phyloP scores from a whole-genome alignment of 352 stramenopile species.

The Pythium pyrilobum region DNA sequence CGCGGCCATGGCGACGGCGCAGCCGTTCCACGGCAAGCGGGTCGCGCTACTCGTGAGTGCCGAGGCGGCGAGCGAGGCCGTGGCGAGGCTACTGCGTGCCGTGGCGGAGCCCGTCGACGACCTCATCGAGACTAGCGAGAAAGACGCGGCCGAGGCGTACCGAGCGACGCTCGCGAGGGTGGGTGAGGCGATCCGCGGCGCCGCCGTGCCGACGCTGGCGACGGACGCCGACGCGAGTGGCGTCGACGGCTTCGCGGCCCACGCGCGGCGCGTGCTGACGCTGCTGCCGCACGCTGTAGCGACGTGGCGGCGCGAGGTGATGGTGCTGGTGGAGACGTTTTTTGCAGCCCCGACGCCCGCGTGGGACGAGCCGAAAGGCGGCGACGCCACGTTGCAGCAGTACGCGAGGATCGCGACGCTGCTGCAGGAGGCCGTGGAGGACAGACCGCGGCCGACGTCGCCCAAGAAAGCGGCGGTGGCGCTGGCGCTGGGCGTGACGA shows the following conservation, averaged over 20 bases:
- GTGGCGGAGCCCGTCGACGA: constrained; percentile 11
- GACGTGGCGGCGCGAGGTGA: constrained; percentile 5
- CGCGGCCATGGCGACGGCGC: constrained; percentile 16
- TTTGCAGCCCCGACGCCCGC: not conserved
- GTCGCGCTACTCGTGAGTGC: not conserved
- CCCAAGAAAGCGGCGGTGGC: too few species aligned
- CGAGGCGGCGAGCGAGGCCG: not conserved
- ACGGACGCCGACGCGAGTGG: not conserved
- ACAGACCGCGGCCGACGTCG: not conserved
- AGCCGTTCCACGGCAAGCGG: constrained; percentile 5
- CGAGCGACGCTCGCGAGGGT: not conserved
- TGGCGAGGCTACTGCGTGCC: not conserved
- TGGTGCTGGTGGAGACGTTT: constrained; percentile 1
- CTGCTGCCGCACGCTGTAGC: not conserved
- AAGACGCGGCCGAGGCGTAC: constrained; percentile 1
- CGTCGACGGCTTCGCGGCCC: not conserved
- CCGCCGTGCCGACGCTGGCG: not conserved
- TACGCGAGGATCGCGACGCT: constrained; percentile 1
- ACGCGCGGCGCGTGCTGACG: not conserved
- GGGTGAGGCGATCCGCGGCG: not conserved
- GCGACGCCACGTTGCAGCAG: not conserved
- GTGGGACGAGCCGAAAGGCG: not conserved
- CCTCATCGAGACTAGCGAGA: constrained; percentile 24
- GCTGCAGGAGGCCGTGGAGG: not conserved
- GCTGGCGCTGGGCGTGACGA: too few species aligned